phyloP scores from a whole-genome alignment of 495 filamentous ascomycete species.

The Amphirosellinia nigrospora region DNA sequence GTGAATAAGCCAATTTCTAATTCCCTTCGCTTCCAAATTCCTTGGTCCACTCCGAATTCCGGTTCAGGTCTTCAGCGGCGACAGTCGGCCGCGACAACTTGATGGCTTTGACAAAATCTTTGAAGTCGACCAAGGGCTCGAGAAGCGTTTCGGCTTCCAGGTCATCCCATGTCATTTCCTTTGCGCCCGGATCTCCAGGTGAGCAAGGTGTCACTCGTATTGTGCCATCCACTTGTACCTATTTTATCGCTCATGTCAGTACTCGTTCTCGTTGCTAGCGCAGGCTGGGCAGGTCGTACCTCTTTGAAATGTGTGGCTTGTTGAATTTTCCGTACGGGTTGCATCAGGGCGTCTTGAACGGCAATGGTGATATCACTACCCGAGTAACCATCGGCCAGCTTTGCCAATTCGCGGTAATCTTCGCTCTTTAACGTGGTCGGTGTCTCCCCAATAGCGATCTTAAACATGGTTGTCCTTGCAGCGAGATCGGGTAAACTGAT shows the following conservation, averaged over 20 bases:
- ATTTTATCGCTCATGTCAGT: slow-evolving; percentile 6
- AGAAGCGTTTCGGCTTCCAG: slow-evolving; percentile 81
- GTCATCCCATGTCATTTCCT: slow-evolving; percentile 93
- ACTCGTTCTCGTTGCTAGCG: background rate
- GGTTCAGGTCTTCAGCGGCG: slow-evolving; percentile 77
- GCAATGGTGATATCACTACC: slow-evolving; percentile 96
- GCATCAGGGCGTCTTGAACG: slow-evolving; percentile 97
- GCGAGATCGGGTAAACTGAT: slow-evolving; percentile 89
- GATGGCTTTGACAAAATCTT: slow-evolving; percentile 94
- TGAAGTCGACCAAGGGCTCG: slow-evolving; percentile 83
- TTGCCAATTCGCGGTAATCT: slow-evolving; percentile 80
- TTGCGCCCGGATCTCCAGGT: slow-evolving; percentile 81
- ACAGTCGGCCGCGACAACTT: slow-evolving; percentile 88
- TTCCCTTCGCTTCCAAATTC: slow-evolving; percentile 96
- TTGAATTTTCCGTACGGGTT: slow-evolving; percentile 96
- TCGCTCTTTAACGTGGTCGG: slow-evolving; percentile 80
- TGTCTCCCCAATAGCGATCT: slow-evolving; percentile 87
- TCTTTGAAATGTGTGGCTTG: slow-evolving; percentile 98
- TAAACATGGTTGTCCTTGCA: slow-evolving; percentile 96
- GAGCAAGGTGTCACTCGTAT: slow-evolving; percentile 91
- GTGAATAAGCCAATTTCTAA: slow-evolving; percentile 25
- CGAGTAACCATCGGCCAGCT: slow-evolving; percentile 89
- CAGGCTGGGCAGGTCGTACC: slow-evolving; percentile 53
- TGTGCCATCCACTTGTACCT: slow-evolving; percentile 75
- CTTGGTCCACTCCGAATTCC: slow-evolving; percentile 91